These are phyloP conservation scores for Mikania micrantha DNA, from an alignment of 129 eudicot genomes.

Conservation along the genomic window DNA sequence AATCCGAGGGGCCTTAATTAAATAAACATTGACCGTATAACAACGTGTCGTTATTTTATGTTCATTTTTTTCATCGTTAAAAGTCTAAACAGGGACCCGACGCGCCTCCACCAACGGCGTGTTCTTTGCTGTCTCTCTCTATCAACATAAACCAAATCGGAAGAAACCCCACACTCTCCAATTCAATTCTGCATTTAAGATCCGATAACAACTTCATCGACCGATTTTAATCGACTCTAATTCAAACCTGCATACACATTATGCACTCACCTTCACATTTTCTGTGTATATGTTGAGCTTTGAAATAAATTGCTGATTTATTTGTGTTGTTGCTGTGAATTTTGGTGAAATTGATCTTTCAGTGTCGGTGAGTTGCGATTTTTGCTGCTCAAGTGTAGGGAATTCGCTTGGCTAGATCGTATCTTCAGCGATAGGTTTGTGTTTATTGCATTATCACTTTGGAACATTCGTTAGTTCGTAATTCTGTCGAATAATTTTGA, in stretches of 20 bases:
- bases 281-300: neutral
- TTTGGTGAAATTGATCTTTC: conserved; percentile 2
- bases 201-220: neutral
- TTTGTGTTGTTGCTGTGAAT: conserved; percentile 6
- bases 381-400: conserved; percentile 7
- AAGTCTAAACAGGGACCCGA: neutral
- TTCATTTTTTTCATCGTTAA: neutral
- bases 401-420: conserved; percentile 28
- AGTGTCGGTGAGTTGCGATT: conserved; percentile 5
- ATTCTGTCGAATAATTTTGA: neutral
- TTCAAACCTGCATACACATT: conserved; percentile 1
- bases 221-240: neutral
- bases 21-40: conserved; percentile 1
- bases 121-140: conserved; percentile 15
- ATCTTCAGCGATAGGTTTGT: conserved; percentile 25
- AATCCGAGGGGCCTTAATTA: neutral
- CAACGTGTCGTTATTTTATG: conserved; percentile 8
- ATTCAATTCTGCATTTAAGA: conserved; percentile 19
- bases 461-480: neutral
- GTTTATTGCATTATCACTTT: conserved; percentile 6
- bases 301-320: neutral
- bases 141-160: neutral
- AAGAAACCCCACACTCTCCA: neutral
- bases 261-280: neutral
- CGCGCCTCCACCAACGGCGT: conserved; percentile 25